These are phyloP conservation scores for Leccinum pseudoinsigne DNA, from an alignment of 1,284 basidiomycete species.

Conservation along the genomic window DNA sequence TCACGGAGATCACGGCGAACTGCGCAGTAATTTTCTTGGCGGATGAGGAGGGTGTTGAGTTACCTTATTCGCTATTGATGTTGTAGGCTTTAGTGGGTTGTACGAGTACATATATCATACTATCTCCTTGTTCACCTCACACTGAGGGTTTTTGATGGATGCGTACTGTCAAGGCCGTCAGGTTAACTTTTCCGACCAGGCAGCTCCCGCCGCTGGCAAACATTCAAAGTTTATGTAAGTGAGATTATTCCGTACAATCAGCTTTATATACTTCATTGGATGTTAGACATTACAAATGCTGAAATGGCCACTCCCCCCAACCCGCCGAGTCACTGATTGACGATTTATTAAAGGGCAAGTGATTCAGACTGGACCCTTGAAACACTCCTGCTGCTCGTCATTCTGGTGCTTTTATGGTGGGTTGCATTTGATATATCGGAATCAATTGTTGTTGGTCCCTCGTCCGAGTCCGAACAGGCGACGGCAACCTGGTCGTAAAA, in stretches of 20 bases:
- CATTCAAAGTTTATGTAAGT: neutral
- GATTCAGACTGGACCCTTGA: neutral
- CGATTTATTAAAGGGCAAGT: neutral
- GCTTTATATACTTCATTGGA: neutral
- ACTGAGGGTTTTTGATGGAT: neutral
- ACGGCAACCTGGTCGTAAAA: neutral
- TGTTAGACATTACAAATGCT: neutral
- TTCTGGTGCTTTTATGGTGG: neutral
- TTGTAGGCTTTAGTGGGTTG: constrained; percentile 22
- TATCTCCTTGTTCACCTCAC: neutral
- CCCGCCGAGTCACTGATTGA: neutral
- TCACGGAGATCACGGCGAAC: constrained; percentile 26
- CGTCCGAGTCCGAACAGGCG: neutral
- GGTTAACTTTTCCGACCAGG: neutral
- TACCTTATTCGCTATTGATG: constrained; percentile 6
- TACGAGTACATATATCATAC: constrained; percentile 5
- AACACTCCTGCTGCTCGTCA: neutral
- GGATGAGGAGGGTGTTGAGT: neutral
- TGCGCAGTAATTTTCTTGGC: constrained; percentile 3
- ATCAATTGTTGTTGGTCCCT: neutral
- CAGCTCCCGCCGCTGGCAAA: neutral
- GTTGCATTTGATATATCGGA: neutral
- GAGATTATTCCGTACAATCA: neutral
- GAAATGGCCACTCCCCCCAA: neutral
- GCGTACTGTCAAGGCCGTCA: neutral